Percentiles rank a stretch among this genome's conserved stretches.
phyloP scores from a whole-genome alignment of 2,329 filamentous ascomycete species.

The Mycosphaerelloides madeirae region DNA sequence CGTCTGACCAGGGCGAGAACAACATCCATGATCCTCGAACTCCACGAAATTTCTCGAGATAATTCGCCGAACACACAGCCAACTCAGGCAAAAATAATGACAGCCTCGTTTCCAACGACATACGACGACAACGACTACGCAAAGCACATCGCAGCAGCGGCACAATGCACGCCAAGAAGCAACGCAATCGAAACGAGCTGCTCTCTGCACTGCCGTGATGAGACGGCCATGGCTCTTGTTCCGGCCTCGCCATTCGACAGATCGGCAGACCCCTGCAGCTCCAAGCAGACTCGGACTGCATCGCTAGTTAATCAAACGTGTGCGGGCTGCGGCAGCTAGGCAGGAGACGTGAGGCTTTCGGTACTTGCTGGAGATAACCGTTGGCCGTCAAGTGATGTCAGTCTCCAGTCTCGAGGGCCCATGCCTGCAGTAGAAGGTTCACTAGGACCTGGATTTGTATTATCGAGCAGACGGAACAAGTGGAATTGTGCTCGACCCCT shows the following conservation, averaged over 20 bases:
- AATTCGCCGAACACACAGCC: conserved; percentile 7
- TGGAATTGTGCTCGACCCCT: too few species aligned
- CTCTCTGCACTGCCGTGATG: neutral
- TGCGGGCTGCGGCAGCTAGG: conserved; percentile 13
- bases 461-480: too few species aligned
- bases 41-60: conserved; percentile 21
- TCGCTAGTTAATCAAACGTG: conserved; percentile 4
- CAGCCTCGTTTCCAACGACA: conserved; percentile 8
- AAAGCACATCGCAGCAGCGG: neutral
- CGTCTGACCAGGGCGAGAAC: conserved; percentile 6
- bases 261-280: conserved; percentile 16
- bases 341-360: conserved; percentile 13
- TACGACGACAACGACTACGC: too few species aligned
- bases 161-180: neutral
- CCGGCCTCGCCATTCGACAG: conserved; percentile 6
- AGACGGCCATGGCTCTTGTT: neutral
- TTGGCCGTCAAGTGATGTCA: conserved; percentile 21
- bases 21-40: conserved; percentile 18
- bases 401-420: neutral
- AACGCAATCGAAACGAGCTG: too few species aligned
- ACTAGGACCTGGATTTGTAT: too few species aligned
- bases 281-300: neutral
- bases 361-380: conserved; percentile 16
- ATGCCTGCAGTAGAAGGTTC: too few species aligned
- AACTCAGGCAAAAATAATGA: neutral